Evolutionary conservation across 805 yeast genomes (phyloP), one percentile per base, ranked within the genome.

Genomic region (Candida ponderosae): DNA sequence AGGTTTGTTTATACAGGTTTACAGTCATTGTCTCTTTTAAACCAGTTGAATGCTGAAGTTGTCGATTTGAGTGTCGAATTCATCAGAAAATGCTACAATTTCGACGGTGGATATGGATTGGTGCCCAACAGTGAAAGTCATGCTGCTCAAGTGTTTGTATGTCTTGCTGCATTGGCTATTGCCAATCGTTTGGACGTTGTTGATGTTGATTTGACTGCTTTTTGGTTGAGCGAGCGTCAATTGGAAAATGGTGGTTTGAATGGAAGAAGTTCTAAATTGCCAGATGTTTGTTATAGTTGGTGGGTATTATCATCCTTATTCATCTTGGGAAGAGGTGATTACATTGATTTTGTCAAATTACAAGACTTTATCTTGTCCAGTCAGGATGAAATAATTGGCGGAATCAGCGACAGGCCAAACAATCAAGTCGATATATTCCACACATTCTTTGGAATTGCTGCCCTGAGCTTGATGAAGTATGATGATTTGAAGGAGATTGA

Each of bases 211-310:
- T 57, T 72, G 33, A 65, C 85, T 11, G 78, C 80, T 3, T 76
- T 83, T 75, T 93, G 98, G 97, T 66, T 93, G 16, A 72, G 90
- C 50, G 97, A 93, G 54, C 66, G 99, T 40, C 99, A 93, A 58
- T 72, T 86, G 8, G 65, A 63, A 15, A 71, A 71, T 21, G 99
- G 99, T 6, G 99, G 99, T 0, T 67, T 93, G 38, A 93, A 93
- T 54, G 99, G 99, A 1, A 72, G 99, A 35, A 96, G 97, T 0
- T 95, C 93, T 41, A 93, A 93, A 56, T 62, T 87, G 16, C 95
- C 97, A 0, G 99, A 93, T 59, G 96, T 86, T n/a, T 93, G 99
- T 56, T 93, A 93, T 56, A 79, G 93, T 48, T 93, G 97, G 96
- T 93, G 99, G 99, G 95, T 88, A 9, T 57, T 88, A 18, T 81